phyloP scores from a whole-genome alignment of 2,329 filamentous ascomycete genomes.

The Xylariaceae sp. region DNA sequence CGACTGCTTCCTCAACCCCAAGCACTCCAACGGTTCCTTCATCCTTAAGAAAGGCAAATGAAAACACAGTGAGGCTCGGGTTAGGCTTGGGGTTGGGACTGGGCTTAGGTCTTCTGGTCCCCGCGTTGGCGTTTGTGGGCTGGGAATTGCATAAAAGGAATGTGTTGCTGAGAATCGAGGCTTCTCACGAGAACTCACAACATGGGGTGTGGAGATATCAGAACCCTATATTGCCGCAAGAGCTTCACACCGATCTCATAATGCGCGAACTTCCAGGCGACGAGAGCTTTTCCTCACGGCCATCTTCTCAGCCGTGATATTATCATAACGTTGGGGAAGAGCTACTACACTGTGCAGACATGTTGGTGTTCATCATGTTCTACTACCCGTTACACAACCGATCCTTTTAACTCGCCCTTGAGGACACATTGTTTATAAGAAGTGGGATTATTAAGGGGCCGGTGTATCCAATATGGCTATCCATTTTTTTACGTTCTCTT shows the following conservation, averaged over 20 bases:
- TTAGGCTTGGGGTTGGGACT: constrained; percentile 27
- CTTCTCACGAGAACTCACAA: not conserved
- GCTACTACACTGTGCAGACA: too few relatives aligned
- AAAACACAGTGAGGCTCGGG: constrained; percentile 16
- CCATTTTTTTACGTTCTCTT: too few relatives aligned
- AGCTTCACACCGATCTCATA: not conserved
- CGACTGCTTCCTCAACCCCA: not conserved
- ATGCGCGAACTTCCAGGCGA: constrained; percentile 1
- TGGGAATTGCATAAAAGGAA: constrained; percentile 24
- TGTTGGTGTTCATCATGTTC: too few relatives aligned
- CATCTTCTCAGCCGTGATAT: not conserved
- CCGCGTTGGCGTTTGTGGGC: constrained; percentile 19
- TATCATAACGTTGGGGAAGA: not conserved
- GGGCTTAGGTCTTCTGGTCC: constrained; percentile 10
- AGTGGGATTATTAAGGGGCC: too few relatives aligned
- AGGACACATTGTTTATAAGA: too few relatives aligned
- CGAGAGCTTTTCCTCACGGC: not conserved
- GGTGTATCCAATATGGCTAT: too few relatives aligned
- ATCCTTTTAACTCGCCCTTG: too few relatives aligned
- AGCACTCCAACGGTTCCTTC: too few relatives aligned
- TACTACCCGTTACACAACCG: too few relatives aligned
- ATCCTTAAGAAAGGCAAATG: not conserved
- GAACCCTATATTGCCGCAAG: not conserved
- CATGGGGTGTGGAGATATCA: not conserved
- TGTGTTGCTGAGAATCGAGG: too few relatives aligned